Percentiles rank a stretch among this genome's conserved stretches.
Conservation (phyloP, 1,284 basidiomycete genomes). For the Phylloporus sp. region DNA sequence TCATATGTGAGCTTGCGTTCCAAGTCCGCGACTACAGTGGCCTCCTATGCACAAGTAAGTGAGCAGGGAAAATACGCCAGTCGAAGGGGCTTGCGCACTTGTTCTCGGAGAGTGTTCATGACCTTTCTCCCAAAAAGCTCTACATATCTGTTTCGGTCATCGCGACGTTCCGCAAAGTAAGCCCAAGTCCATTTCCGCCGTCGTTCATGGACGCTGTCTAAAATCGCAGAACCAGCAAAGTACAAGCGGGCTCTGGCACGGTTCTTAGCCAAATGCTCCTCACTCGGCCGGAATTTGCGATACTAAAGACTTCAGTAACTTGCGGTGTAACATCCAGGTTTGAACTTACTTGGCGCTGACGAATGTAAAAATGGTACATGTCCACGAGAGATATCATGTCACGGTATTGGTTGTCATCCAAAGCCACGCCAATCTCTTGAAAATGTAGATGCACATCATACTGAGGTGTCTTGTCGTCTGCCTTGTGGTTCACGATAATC, state of each 20-base stretch:
- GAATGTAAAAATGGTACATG: constrained; percentile 96
- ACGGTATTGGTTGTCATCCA: constrained; percentile 96
- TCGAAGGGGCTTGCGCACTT: constrained; percentile 37
- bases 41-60: constrained; percentile 53
- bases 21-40: constrained; percentile 62
- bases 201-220: constrained; percentile 86
- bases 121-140: constrained; percentile 85
- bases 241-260: constrained; percentile 74
- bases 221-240: constrained; percentile 86
- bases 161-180: constrained; percentile 87
- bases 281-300: constrained; percentile 75
- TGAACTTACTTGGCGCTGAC: constrained; percentile 78
- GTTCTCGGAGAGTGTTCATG: constrained; percentile 54
- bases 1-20: constrained; percentile 91
- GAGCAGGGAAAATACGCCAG: constrained; percentile 9
- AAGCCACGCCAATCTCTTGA: constrained; percentile 91
- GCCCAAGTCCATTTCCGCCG: constrained; percentile 91
- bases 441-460: constrained; percentile 92
- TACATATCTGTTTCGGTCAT: constrained; percentile 87
- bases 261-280: constrained; percentile 67
- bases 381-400: constrained; percentile 94
- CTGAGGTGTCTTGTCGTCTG: constrained; percentile 76
- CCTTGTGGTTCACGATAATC: constrained; percentile 85
- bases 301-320: constrained; percentile 56
- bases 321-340: not conserved